Base-by-base conservation (phyloP, 2,329 filamentous ascomycete species). In the Fusarium sp. region DNA sequence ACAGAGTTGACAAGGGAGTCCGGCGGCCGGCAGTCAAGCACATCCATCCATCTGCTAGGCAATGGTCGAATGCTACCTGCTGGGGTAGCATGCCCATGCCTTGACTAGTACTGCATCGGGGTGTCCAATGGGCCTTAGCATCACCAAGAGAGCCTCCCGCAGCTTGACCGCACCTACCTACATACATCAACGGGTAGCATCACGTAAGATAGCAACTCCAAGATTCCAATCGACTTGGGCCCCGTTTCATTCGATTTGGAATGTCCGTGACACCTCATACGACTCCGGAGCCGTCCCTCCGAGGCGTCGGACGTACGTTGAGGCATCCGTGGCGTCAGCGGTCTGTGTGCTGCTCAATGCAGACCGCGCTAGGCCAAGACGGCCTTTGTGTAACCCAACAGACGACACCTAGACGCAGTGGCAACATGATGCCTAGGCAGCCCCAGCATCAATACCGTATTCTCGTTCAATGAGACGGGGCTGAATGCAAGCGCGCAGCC, bases 1-100 rank as follows among this genome's bases (percentile, higher is more conserved):
- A 60, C 51, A 57, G 38, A 68, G 64, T 46, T 70, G 68, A 65
- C 61, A 61, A 65, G 67, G 61, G 59, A 68, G 64, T 65, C 68
- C 50, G 64, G 68, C 50, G 61, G 64, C 70, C 67, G 56, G 56
- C 44, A 59, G 56, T 59, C 56, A 59, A 59, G 42, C 56, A 58
- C 49, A 34, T 18, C 42, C 56, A 49, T 49, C 29, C 25, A 16
- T 23, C 14, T 27, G 44, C 44, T 27, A 46, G 23, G 42, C 4
- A 27, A 49, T 44, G 20, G 18, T 4, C 23, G 29, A 36, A 68
- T 61, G 67, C 64, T 62, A 70, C 67, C 60, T 65, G 29, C 67
- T 65, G 67, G 67, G 67, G 67, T 68, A 62, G 53, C 60, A 57
- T 58, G 42, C 33, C 61, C 56, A 50, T 58, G 57, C 23, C 20